These are phyloP conservation scores for Colletotrichum incanum DNA, from an alignment of 2,329 filamentous ascomycete species.

Conservation along the genomic window DNA sequence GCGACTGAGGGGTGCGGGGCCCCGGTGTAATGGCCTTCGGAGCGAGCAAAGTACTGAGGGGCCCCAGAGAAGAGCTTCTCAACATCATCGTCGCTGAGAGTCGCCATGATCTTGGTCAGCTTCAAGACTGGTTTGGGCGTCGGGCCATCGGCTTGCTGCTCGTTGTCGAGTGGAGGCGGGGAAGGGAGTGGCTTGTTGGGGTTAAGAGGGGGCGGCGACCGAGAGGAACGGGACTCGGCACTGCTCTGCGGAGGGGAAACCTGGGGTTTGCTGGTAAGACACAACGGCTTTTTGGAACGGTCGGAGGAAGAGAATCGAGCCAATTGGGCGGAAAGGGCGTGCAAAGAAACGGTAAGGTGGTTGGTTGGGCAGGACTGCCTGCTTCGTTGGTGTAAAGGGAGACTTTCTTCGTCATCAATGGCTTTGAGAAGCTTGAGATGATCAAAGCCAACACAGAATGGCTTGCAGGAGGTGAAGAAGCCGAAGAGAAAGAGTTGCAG, in stretches of 20 bases:
- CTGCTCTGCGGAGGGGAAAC: conserved; percentile 44
- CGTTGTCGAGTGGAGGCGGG: conserved; percentile 62
- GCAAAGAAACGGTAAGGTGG: neutral
- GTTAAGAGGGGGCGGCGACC: conserved; percentile 56
- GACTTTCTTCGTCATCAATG: conserved; percentile 2
- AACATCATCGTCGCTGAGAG: conserved; percentile 72
- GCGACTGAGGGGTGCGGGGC: conserved; percentile 75
- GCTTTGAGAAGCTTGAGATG: conserved; percentile 2
- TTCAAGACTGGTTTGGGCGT: conserved; percentile 63
- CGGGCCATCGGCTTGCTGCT: conserved; percentile 58
- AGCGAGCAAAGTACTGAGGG: conserved; percentile 78
- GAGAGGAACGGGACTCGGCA: conserved; percentile 42
- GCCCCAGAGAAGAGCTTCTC: conserved; percentile 83
- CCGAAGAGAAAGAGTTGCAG: neutral
- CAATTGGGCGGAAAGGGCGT: conserved; percentile 25
- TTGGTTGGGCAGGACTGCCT: conserved; percentile 9
- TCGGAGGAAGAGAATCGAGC: conserved; percentile 22
- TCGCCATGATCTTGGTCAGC: conserved; percentile 72
- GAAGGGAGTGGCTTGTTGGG: conserved; percentile 72
- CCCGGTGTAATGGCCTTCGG: conserved; percentile 71
- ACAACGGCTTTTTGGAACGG: conserved; percentile 42
- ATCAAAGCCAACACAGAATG: neutral
- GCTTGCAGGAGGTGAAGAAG: neutral
- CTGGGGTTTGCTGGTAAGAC: conserved; percentile 43
- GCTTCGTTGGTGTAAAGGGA: conserved; percentile 11